These are phyloP conservation scores for Rosa lucieae DNA, from an alignment of 306 rosid species.

Conservation along the genomic window DNA sequence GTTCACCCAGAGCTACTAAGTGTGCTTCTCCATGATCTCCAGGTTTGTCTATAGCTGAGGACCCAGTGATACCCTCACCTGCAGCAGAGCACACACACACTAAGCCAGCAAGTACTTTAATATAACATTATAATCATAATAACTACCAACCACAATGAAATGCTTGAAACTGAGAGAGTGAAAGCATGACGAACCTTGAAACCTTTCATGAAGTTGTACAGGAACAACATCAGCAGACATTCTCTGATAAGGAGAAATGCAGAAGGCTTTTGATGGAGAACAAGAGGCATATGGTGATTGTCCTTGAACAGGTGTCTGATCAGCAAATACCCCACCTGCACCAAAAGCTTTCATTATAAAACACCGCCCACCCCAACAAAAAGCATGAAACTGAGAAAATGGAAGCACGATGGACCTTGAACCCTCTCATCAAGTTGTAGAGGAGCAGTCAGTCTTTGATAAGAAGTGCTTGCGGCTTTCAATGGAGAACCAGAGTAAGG, in stretches of 20 bases:
- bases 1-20: conserved; percentile 58
- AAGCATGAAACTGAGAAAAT: neutral
- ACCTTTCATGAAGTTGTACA: neutral
- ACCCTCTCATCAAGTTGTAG: neutral
- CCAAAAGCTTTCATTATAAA: neutral
- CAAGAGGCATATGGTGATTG: neutral
- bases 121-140: neutral
- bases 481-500: neutral
- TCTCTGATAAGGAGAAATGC: neutral
- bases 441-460: neutral
- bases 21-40: conserved; percentile 13
- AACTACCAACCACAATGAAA: neutral
- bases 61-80: conserved; percentile 3
- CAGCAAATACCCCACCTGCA: neutral
- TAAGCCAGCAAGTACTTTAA: neutral
- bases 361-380: neutral
- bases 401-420: neutral
- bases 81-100: neutral
- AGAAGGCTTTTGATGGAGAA: neutral
- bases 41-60: neutral
- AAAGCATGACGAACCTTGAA: neutral
- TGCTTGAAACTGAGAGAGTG: neutral
- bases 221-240: neutral
- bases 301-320: neutral
- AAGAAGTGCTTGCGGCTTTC: neutral